Percentiles rank a stretch among this genome's conserved stretches.
Evolutionary conservation across 257 asterid genomes (phyloP).

Genomic region (Ballota nigra): DNA sequence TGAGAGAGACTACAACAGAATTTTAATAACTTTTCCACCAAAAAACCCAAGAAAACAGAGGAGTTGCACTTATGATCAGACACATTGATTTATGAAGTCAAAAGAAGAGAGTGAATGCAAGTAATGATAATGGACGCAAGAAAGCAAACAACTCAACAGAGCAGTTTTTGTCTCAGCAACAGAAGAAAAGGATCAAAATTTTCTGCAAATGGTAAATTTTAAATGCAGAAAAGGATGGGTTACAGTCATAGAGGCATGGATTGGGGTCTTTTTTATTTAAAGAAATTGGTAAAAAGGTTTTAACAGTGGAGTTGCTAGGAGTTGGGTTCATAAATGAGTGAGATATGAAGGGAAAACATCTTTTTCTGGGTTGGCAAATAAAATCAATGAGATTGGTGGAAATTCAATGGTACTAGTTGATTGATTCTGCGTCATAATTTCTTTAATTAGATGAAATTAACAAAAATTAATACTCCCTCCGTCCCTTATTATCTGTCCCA

Average conservation of each 20-base stretch:
- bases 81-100: slow-evolving; percentile 15
- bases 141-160: slow-evolving; percentile 38
- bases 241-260: slow-evolving; percentile 17
- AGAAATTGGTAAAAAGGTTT: slow-evolving; percentile 10
- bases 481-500: too few relatives aligned
- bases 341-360: slow-evolving; percentile 24
- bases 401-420: slow-evolving; percentile 39
- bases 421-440: neutral
- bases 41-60: slow-evolving; percentile 15
- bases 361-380: slow-evolving; percentile 40
- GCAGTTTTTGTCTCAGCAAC: slow-evolving; percentile 26
- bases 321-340: slow-evolving; percentile 43
- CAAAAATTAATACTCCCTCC: too few relatives aligned
- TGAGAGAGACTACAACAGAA: slow-evolving; percentile 9
- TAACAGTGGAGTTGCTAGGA: slow-evolving; percentile 34
- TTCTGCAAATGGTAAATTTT: slow-evolving; percentile 17
- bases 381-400: slow-evolving; percentile 29
- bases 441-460: neutral
- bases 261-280: slow-evolving; percentile 6
- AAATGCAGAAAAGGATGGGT: slow-evolving; percentile 18
- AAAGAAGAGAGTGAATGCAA: slow-evolving; percentile 24
- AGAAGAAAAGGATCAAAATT: slow-evolving; percentile 18
- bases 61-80: slow-evolving; percentile 2
- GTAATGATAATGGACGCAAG: slow-evolving; percentile 38
- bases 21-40: neutral